Evolutionary conservation across 2,329 filamentous ascomycete genomes (phyloP).

Genomic region (Aureobasidium mangrovei): DNA sequence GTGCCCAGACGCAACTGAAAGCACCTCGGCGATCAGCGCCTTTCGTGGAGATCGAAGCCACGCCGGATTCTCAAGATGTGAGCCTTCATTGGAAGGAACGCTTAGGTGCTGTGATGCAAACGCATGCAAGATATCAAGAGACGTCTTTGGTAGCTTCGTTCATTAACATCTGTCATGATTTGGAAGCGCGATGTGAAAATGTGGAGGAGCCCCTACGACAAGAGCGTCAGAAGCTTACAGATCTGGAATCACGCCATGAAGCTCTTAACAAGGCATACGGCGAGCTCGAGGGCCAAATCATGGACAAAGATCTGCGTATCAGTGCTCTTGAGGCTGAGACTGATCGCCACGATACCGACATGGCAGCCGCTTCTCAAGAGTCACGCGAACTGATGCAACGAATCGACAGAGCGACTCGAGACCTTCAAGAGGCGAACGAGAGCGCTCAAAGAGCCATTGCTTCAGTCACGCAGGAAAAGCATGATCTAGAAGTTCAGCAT

Average conservation of each 20-base stretch:
- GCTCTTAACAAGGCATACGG: conserved; percentile 28
- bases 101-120: conserved; percentile 37
- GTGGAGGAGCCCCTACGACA: conserved; percentile 46
- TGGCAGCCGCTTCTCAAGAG: conserved; percentile 31
- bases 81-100: conserved; percentile 42
- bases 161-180: conserved; percentile 45
- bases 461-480: conserved; percentile 31
- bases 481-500: conserved; percentile 37
- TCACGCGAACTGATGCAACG: conserved; percentile 29
- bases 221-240: conserved; percentile 32
- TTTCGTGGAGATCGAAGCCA: conserved; percentile 31
- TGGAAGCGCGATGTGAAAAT: conserved; percentile 48
- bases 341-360: conserved; percentile 28
- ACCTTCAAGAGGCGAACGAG: conserved; percentile 31
- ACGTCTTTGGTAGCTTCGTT: conserved; percentile 42
- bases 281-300: conserved; percentile 30
- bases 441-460: conserved; percentile 33
- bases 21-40: conserved; percentile 13
- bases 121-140: conserved; percentile 35
- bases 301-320: conserved; percentile 29
- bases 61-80: conserved; percentile 26
- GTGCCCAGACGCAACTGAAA: not conserved
- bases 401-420: conserved; percentile 26
- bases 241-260: conserved; percentile 29
- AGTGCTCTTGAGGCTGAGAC: conserved; percentile 35